Evolutionary conservation across 257 asterid genomes (phyloP).

Genomic region (Jasminum sambac): DNA sequence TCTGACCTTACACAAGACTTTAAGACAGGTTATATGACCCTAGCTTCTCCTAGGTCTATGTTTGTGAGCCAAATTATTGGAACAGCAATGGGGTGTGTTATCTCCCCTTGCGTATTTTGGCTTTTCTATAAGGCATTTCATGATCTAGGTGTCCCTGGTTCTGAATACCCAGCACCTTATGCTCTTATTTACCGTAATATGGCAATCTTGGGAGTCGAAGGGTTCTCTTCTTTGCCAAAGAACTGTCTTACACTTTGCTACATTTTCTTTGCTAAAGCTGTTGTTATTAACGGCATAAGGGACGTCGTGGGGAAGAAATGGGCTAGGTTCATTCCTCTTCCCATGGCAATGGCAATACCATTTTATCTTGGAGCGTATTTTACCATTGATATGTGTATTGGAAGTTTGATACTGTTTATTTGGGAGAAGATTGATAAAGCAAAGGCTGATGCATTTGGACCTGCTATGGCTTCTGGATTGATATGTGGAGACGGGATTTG

Average conservation of each 20-base stretch:
- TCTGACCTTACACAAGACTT: constrained; percentile 90
- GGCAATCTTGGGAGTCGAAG: constrained; percentile 78
- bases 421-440: constrained; percentile 67
- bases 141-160: constrained; percentile 46
- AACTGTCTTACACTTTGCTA: constrained; percentile 74
- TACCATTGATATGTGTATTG: constrained; percentile 80
- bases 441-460: constrained; percentile 81
- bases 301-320: constrained; percentile 53
- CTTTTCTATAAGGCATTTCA: constrained; percentile 72
- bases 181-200: constrained; percentile 75
- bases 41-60: constrained; percentile 91
- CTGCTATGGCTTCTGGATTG: constrained; percentile 88
- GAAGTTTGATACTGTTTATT: constrained; percentile 70
- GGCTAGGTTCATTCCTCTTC: constrained; percentile 73
- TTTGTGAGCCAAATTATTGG: constrained; percentile 86
- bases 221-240: constrained; percentile 62
- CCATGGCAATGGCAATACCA: constrained; percentile 97
- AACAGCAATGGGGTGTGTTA: constrained; percentile 84
- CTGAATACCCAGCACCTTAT: constrained; percentile 74
- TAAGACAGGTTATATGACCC: constrained; percentile 84
- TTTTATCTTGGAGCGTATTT: constrained; percentile 77
- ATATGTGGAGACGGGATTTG: constrained; percentile 91
- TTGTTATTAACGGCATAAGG: constrained; percentile 55
- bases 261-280: constrained; percentile 59
- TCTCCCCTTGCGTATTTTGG: constrained; percentile 88